Conservation (phyloP, 2,329 filamentous ascomycete genomes). For the Fusarium pseudograminearum region DNA sequence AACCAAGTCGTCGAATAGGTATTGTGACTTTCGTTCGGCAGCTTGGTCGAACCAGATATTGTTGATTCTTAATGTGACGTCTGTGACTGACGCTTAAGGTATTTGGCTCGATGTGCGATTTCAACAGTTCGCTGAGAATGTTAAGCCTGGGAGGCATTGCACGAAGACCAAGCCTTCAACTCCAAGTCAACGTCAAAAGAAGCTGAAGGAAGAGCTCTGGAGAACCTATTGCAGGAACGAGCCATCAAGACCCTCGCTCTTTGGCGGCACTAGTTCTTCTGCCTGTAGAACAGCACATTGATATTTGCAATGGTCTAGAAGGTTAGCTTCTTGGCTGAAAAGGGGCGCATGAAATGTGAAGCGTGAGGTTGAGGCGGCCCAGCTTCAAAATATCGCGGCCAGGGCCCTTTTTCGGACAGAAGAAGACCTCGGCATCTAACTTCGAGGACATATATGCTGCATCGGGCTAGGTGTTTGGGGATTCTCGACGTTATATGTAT, state of each 20-base stretch:
- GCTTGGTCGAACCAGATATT: not conserved
- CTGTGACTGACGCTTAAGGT: not conserved
- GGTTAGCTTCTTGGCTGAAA: conserved; percentile 14
- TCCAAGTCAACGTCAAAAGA: not conserved
- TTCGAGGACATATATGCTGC: conserved; percentile 2
- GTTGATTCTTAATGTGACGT: not conserved
- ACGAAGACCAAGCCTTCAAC: no score
- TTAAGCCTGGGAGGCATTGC: not conserved
- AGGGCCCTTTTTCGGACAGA: conserved; percentile 2
- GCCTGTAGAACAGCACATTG: no score
- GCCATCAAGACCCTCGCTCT: conserved; percentile 6
- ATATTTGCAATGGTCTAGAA: conserved; percentile 8
- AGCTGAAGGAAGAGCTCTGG: not conserved
- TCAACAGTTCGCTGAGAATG: not conserved
- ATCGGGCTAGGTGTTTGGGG: not conserved
- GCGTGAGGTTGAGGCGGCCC: not conserved
- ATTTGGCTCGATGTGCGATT: not conserved
- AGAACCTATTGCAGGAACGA: not conserved
- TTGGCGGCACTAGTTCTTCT: not conserved
- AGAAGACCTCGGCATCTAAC: not conserved
- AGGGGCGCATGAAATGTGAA: conserved; percentile 20
- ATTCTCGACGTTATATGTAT: not conserved
- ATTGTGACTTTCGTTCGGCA: no score
- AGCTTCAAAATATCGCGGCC: not conserved
- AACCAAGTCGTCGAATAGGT: no score